Conservation (phyloP, 2,329 filamentous ascomycete genomes). For the Nothopassalora personata region DNA sequence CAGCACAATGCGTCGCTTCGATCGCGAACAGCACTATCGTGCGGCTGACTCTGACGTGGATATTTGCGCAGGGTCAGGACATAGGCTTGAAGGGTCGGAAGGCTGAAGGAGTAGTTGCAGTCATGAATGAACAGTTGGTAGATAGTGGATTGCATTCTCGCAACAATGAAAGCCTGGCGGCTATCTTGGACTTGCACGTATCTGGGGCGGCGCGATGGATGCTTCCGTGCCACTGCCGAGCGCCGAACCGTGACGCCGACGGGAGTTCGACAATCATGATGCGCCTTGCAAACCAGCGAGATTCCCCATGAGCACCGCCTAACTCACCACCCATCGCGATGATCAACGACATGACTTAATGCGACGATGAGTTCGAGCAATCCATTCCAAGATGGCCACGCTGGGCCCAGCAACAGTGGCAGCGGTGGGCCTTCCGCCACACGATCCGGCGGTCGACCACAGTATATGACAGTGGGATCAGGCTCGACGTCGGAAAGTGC, state of each 20-base stretch:
- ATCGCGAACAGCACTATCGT: neutral
- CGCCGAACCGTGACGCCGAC: neutral
- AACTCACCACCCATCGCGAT: neutral
- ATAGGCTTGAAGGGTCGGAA: neutral
- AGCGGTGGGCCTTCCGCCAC: constrained; percentile 20
- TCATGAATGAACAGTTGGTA: neutral
- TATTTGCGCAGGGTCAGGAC: neutral
- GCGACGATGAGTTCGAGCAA: constrained; percentile 32
- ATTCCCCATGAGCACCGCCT: neutral
- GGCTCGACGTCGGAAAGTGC: constrained; percentile 79
- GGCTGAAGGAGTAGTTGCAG: neutral
- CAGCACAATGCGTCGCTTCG: neutral
- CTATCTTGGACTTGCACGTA: constrained; percentile 1
- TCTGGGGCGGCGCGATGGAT: neutral
- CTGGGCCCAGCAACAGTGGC: constrained; percentile 24
- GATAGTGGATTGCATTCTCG: neutral
- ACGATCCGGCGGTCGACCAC: constrained; percentile 42
- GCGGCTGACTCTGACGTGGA: neutral
- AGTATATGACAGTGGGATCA: constrained; percentile 83
- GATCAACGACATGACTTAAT: constrained; percentile 1
- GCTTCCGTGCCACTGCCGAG: neutral
- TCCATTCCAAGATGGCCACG: constrained; percentile 26
- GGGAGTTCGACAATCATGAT: neutral
- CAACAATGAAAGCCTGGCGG: neutral
- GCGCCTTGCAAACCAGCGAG: neutral